A percentile compares a stretch with the other conserved stretches of the same genome.
Conservation (phyloP, 129 eudicot genomes). For the Centrapalus pauciflorus region DNA sequence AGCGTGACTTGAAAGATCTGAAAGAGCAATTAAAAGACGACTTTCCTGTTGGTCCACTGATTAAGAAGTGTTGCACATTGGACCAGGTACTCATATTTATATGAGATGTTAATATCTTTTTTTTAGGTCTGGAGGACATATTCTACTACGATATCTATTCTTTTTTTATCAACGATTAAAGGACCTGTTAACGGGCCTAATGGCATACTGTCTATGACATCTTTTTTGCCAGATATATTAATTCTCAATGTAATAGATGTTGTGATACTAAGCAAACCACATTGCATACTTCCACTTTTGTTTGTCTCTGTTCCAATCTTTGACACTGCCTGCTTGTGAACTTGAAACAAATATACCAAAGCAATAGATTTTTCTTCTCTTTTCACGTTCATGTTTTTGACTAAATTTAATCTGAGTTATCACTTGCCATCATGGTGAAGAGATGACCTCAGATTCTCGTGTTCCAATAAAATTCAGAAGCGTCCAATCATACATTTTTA, state of each 20-base stretch:
- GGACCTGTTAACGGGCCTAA: no score
- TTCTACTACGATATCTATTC: not conserved
- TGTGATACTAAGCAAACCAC: not conserved
- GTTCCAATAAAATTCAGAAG: not conserved
- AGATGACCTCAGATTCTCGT: not conserved
- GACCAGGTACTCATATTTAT: conserved; percentile 59
- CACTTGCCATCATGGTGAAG: not conserved
- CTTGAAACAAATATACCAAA: not conserved
- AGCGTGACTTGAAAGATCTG: conserved; percentile 61
- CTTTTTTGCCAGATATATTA: not conserved
- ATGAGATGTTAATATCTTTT: not conserved
- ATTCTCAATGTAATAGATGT: not conserved
- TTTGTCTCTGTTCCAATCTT: not conserved
- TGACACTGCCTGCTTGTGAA: not conserved
- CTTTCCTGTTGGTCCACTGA: conserved; percentile 84
- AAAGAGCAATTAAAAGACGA: conserved; percentile 85
- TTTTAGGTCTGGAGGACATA: not conserved
- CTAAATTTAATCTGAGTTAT: not conserved
- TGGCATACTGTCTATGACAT: not conserved
- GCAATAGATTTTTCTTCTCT: not conserved
- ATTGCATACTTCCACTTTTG: not conserved
- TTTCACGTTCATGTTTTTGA: not conserved
- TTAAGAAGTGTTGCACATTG: conserved; percentile 69
- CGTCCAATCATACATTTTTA: not conserved
- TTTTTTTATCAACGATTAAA: not conserved